Evolutionary conservation across 75 land plant species (phyloP), one percentile per base, ranked within the genome.

Genomic region (Ceratopteris richardii): DNA sequence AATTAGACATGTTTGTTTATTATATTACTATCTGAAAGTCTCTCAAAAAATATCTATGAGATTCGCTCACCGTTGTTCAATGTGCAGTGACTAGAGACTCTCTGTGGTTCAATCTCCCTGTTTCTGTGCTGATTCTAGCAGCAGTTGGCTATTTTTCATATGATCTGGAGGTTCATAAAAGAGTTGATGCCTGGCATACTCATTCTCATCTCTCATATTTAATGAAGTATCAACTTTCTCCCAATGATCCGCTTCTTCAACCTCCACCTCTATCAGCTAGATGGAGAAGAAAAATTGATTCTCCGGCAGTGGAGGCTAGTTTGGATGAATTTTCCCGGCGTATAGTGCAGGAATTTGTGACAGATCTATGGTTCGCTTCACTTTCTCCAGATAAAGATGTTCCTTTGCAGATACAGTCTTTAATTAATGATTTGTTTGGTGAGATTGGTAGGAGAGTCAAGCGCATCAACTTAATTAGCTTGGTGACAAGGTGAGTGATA

Each of bases 321-420:
- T 50, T 95, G 21, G 67, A 80, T 21, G 79, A 82, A 10, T 87
- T 95, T 39, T 82, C 84, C 16, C 24, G 57, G 46, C 73, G 86
- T 44, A 62, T 95, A 27, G 62, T 95, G 54, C 69, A 71, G 60
- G 91, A 86, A 58, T 95, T 87, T 77, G 82, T 95, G 10, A 61
- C 80, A 17, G 85, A 87, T 62, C 66, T 90, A 57, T 95, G 99
- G 99, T 95, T 85, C 64, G 68, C 84, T 18, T 79, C 84, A 11
- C 68, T 95, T 27, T 87, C 89, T 5, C 89, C 99, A 23, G 97
- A 95, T 39, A 79, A 57, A 39, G 97, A 95, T 58, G 77, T 64
- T 21, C 99, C 99, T 17, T 80, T 84, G 51, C 74, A 79, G 31
- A 82, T 90, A n/a, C 69, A 68, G 19, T 41, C 68, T 12, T 25